Evolutionary conservation across 371 early-diverging fungal genomes (phyloP), one percentile per base, ranked within the genome.

Genomic region (Mortierella sp.): DNA sequence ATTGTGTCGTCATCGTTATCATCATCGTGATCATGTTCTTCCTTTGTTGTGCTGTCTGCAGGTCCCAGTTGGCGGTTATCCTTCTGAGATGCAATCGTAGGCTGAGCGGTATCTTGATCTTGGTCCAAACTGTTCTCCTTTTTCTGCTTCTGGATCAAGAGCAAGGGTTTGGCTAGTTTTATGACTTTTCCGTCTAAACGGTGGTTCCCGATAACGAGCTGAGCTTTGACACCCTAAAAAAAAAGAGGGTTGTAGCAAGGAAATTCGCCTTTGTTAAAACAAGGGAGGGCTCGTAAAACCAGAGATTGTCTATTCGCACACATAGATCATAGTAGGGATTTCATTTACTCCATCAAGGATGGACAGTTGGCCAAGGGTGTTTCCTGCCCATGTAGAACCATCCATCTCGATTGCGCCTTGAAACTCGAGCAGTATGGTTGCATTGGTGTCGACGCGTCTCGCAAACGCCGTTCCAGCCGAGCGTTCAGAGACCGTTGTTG

Each of bases 371-470:
- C 80, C 80, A 25, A 79, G 73, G 12, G 53, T 26, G 28, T 79
- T 72, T 28, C 66, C 73, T 9, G 73, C 73, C 73, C 73, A 79
- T 0, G 70, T 60, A 1, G 55, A 2, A 28, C 80, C 80, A 37
- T 79, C 80, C 73, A 73, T 79, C 37, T 73, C 73, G 29, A 79
- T 59, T n/a, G 62, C 25, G 5, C 80, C 80, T 48, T 79, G 80
- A 28, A 79, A 73, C 29, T 79, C 80, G 16, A 79, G 73, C 47
- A 79, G 16, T 18, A 79, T n/a, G 14, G 70, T 79, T 5, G 66
- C 62, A 14, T 73, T 60, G 37, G 37, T 37, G 37, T 37, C 37
- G 37, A 37, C 9, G 9, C 37, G 37, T 9, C 37, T 37, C 37
- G 37, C 37, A 9, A 37, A 37, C 37, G 37, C 37, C 9, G 37